These are phyloP conservation scores for Tylopilus sp. DNA, from an alignment of 1,284 basidiomycete genomes.

Conservation along the genomic window DNA sequence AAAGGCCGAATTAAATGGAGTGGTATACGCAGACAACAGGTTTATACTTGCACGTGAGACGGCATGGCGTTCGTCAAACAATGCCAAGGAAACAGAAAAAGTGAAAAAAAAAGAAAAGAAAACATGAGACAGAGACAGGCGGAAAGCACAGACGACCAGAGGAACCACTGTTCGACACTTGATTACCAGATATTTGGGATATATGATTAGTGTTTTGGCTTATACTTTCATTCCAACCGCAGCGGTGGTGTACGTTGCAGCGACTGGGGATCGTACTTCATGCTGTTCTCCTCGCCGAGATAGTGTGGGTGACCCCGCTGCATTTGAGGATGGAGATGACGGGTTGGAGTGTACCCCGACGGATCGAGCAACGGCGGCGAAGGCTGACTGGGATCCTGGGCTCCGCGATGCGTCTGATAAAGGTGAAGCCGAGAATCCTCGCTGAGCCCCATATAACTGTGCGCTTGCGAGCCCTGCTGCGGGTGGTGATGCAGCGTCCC, in stretches of 20 bases:
- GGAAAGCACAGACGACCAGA: constrained; percentile 8
- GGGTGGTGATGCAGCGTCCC: constrained; percentile 40
- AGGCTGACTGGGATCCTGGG: constrained; percentile 44
- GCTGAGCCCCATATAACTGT: constrained; percentile 33
- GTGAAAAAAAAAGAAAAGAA: no score
- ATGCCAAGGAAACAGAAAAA: constrained; percentile 6
- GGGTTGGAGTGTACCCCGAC: constrained; percentile 37
- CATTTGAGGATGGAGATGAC: constrained; percentile 45
- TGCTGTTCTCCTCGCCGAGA: constrained; percentile 45
- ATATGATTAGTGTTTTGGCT: constrained; percentile 27
- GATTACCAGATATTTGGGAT: constrained; percentile 41
- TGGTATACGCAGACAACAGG: constrained; percentile 31
- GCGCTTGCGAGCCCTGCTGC: constrained; percentile 31
- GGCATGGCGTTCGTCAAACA: constrained; percentile 14
- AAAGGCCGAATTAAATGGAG: constrained; percentile 31
- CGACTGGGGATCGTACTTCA: constrained; percentile 46
- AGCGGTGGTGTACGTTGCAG: constrained; percentile 44
- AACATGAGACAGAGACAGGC: neutral
- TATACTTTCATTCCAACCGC: constrained; percentile 47
- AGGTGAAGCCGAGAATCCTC: constrained; percentile 46
- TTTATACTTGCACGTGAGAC: constrained; percentile 23
- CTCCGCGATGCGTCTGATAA: constrained; percentile 48
- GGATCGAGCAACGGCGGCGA: constrained; percentile 47
- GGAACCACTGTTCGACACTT: constrained; percentile 39
- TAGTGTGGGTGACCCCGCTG: constrained; percentile 39